phyloP scores from a whole-genome alignment of 352 stramenopile species.

The Globisporangium uncinulatum region DNA sequence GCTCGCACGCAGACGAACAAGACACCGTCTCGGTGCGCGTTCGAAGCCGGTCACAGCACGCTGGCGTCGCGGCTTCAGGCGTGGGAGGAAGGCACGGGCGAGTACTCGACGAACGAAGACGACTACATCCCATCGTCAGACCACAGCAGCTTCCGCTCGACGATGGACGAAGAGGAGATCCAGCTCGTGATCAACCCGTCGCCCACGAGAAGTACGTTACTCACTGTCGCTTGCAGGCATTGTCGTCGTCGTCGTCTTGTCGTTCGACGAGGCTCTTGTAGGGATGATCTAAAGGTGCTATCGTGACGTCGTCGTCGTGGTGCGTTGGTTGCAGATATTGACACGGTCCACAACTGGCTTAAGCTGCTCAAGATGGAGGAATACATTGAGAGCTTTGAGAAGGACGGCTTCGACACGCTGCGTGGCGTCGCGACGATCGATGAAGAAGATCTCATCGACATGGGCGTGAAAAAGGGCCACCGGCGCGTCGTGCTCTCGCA shows the following conservation, averaged over 20 bases:
- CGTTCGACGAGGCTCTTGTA: too few relatives aligned
- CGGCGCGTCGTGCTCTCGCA: conserved; percentile 78
- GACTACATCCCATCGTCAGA: conserved; percentile 16
- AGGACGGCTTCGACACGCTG: conserved; percentile 84
- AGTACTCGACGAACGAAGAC: conserved; percentile 76
- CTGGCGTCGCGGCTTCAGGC: conserved; percentile 72
- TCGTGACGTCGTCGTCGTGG: neutral
- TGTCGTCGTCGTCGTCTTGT: neutral
- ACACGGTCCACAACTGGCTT: conserved; percentile 79
- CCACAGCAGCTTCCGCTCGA: conserved; percentile 14
- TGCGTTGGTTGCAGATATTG: conserved; percentile 45
- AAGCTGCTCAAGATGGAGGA: conserved; percentile 86
- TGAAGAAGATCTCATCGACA: conserved; percentile 84
- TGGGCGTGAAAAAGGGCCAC: conserved; percentile 87
- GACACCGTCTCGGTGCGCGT: conserved; percentile 80
- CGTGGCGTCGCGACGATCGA: conserved; percentile 82
- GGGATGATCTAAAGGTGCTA: too few relatives aligned
- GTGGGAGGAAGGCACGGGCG: conserved; percentile 87
- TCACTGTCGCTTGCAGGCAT: neutral
- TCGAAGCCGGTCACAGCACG: conserved; percentile 77
- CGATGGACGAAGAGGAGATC: conserved; percentile 40
- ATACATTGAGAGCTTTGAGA: conserved; percentile 85
- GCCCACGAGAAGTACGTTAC: conserved; percentile 41
- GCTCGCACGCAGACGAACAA: conserved; percentile 62
- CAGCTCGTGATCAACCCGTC: conserved; percentile 17